Conservation (phyloP, 2,329 filamentous ascomycete species). For the Sporothrix euskadiensis region DNA sequence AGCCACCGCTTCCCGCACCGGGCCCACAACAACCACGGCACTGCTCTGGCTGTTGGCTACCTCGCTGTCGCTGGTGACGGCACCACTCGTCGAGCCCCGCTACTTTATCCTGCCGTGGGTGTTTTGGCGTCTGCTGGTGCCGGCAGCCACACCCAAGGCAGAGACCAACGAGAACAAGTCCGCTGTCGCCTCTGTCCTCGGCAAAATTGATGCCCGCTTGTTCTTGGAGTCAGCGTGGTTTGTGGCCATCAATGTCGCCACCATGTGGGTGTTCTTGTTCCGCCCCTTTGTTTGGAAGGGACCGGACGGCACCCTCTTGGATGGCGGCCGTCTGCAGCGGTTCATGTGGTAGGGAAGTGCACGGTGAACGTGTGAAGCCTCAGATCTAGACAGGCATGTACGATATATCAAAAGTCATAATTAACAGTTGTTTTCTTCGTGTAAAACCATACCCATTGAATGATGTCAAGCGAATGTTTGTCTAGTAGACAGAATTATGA, state of each 20-base stretch:
- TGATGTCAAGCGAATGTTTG: not conserved
- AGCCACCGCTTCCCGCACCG: constrained; percentile 36
- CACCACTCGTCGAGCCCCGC: constrained; percentile 88
- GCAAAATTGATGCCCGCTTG: constrained; percentile 50
- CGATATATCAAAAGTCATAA: not conserved
- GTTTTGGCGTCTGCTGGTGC: constrained; percentile 82
- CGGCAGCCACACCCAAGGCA: constrained; percentile 42
- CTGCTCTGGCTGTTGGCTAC: constrained; percentile 68
- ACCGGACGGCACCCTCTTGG: constrained; percentile 53
- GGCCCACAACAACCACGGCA: constrained; percentile 52
- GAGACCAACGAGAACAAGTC: too few relatives aligned
- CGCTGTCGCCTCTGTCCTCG: constrained; percentile 27
- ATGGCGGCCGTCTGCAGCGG: constrained; percentile 63
- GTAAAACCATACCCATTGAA: not conserved
- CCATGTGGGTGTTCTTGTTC: constrained; percentile 70
- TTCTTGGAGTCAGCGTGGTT: constrained; percentile 69
- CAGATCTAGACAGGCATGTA: not conserved
- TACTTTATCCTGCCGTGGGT: constrained; percentile 97
- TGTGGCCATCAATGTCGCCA: constrained; percentile 61
- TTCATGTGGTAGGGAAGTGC: constrained; percentile 70
- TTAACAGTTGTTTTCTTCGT: not conserved
- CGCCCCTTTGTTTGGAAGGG: constrained; percentile 67
- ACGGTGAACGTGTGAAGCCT: not conserved
- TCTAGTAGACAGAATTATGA: not conserved
- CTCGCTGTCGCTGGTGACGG: constrained; percentile 76